Base-by-base conservation (phyloP, 352 stramenopile species). In the Phytopythium sindhum region DNA sequence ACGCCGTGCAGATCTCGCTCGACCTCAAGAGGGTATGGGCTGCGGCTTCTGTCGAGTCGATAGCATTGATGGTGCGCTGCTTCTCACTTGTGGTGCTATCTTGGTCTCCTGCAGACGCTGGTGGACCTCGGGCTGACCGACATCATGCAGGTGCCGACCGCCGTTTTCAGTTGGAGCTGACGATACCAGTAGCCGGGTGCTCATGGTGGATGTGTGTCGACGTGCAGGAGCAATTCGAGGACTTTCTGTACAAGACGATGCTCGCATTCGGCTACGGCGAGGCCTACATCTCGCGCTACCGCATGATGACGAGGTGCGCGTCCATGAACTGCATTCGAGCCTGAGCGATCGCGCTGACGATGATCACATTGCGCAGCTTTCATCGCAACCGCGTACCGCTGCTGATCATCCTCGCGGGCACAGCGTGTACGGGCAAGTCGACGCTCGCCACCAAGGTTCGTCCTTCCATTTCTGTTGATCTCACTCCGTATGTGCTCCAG, bases 181-280 rank as follows among this genome's bases (percentile, higher is more conserved):
- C 10, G 33, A 39, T 39, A 14, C 33, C 31, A 8, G 31, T 8
- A 29, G 6, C 28, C n/a, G 19, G 15, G 15, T 24, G 12, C n/a
- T 24, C 21, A 29, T n/a, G 10, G 44, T 53, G 28, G 3, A n/a
- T 26, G 37, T n/a, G 39, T 7, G 33, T 55, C 26, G 31, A 12
- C 7, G 54, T 19, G 29, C 57, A 90, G 82, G 87, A 96, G 58
- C 85, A 94, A 78, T 96, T 96, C 61, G 87, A 96, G 62, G 86
- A 96, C 59, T 96, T 96, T 67, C 64, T 96, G 60, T 96, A 96
- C 76, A 96, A 96, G 71, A 96, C 87, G 10, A 92, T 96, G 84
- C 74, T 91, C 47, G 85, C 93, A 12, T 96, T 94, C 50, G 85
- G 85, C n/a, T 96, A 96, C 66, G 84, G 85, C 11, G 84, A 96